These are phyloP conservation scores for Hypoxylon cercidicola DNA, from an alignment of 495 filamentous ascomycete genomes.

Conservation along the genomic window DNA sequence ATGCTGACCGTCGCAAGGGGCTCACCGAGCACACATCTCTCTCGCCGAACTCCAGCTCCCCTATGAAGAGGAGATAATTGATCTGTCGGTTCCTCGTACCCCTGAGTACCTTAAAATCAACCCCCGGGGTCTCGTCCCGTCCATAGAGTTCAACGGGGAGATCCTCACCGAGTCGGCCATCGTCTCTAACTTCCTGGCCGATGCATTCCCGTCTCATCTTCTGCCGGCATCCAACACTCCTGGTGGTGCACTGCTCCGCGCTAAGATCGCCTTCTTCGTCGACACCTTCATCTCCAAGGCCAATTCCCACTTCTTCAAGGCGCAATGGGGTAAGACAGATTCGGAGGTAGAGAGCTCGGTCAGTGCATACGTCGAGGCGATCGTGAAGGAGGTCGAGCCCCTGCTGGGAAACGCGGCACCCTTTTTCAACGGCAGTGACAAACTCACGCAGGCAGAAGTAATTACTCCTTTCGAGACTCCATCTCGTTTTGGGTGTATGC, in stretches of 20 bases:
- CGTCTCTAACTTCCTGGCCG: slow-evolving; percentile 78
- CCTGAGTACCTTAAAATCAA: slow-evolving; percentile 89
- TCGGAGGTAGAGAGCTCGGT: slow-evolving; percentile 52
- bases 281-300: slow-evolving; percentile 78
- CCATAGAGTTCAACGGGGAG: slow-evolving; percentile 72
- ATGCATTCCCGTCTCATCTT: slow-evolving; percentile 60
- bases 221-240: slow-evolving; percentile 58
- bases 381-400: slow-evolving; percentile 81
- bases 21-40: slow-evolving; percentile 82
- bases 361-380: slow-evolving; percentile 59
- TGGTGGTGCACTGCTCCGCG: slow-evolving; percentile 64
- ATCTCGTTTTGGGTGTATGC: background rate
- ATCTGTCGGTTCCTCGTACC: slow-evolving; percentile 76
- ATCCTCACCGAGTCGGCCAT: slow-evolving; percentile 80
- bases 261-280: slow-evolving; percentile 77
- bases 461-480: slow-evolving; percentile 22
- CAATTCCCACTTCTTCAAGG: slow-evolving; percentile 52
- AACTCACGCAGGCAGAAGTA: slow-evolving; percentile 83
- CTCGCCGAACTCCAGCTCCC: slow-evolving; percentile 76
- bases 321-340: slow-evolving; percentile 53
- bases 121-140: slow-evolving; percentile 83
- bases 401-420: slow-evolving; percentile 72
- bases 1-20: slow-evolving; percentile 54
- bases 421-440: slow-evolving; percentile 83
- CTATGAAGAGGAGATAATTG: slow-evolving; percentile 84